Evolutionary conservation across 164 flowering plant species (phyloP), one percentile per base, ranked within the genome.

Genomic region (Kingdonia uniflora): DNA sequence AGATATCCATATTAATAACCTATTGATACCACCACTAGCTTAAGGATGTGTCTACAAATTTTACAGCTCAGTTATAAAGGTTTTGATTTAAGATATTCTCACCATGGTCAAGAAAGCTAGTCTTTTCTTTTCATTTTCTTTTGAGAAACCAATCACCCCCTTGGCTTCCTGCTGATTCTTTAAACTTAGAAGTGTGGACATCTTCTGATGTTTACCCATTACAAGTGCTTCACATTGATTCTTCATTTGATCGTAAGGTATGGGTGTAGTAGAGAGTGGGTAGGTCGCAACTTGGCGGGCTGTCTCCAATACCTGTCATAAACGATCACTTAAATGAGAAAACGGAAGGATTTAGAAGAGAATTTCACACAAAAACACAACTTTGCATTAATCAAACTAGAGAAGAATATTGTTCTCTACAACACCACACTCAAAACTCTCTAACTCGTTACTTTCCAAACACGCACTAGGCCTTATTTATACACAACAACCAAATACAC

Each of bases 181-280:
- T 63, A 78, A 74, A 69, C 83, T 84, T 7, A 74, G 76, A 61
- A 89, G 84, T 54, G 74, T 81, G 0, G 87, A 80, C 92, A 89
- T 89, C 75, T 86, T 89, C 59, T 82, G 80, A 67, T 86, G 86
- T 63, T 89, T 89, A 29, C 92, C 90, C 2, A 65, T 65, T 10
- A 84, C 81, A 66, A 89, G 90, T 33, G 95, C 95, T 65, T 86
- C 92, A 66, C 97, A 89, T 56, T 89, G 92, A 68, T 65, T 79
- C 63, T 70, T 80, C 80, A 86, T 80, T 68, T 89, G 74, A 58
- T 86, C 83, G 57, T 89, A 89, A 12, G 95, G 76, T 42, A 86
- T 61, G 1, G 89, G 90, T 6, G 83, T 63, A 2, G 79, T 63
- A 47, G 88, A 71, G 25, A 71, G 78, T 14, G 84, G 81, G 49